These are phyloP conservation scores for Penicillium digitatum DNA, from an alignment of 2,329 filamentous ascomycete species.

Conservation along the genomic window DNA sequence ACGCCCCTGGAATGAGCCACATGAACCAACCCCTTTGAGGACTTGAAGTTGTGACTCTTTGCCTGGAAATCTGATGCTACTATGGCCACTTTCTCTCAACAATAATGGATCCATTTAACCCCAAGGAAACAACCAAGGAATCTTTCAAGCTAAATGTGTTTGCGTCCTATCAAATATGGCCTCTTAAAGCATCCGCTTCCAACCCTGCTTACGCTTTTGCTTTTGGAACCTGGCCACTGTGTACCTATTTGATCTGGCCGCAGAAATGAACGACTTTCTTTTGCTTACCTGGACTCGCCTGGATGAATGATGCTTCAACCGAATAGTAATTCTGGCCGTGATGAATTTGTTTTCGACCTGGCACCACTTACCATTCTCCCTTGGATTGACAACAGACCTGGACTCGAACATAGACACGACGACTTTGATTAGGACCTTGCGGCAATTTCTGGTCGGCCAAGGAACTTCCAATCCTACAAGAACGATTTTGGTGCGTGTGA, in stretches of 20 bases:
- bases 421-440: conserved; percentile 10
- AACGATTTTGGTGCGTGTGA: conserved; percentile 16
- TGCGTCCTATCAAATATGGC: conserved; percentile 14
- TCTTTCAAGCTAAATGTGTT: conserved; percentile 18
- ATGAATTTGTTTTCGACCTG: background rate
- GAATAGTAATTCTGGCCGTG: conserved; percentile 8
- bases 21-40: conserved; percentile 8
- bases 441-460: background rate
- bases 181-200: conserved; percentile 13
- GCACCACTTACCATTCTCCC: background rate
- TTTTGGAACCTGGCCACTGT: conserved; percentile 10
- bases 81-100: conserved; percentile 7
- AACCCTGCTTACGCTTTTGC: conserved; percentile 14
- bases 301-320: conserved; percentile 10
- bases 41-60: conserved; percentile 12
- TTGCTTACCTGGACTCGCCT: conserved; percentile 9
- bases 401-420: conserved; percentile 1
- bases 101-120: conserved; percentile 12
- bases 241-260: conserved; percentile 2
- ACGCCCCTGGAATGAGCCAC: conserved; percentile 9
- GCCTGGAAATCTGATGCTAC: conserved; percentile 13
- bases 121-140: conserved; percentile 10
- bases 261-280: conserved; percentile 1
- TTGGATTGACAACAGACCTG: conserved; percentile 8
- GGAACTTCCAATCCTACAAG: conserved; percentile 3